These are phyloP conservation scores for Vinca major DNA, from an alignment of 305 asterid species.

Conservation along the genomic window DNA sequence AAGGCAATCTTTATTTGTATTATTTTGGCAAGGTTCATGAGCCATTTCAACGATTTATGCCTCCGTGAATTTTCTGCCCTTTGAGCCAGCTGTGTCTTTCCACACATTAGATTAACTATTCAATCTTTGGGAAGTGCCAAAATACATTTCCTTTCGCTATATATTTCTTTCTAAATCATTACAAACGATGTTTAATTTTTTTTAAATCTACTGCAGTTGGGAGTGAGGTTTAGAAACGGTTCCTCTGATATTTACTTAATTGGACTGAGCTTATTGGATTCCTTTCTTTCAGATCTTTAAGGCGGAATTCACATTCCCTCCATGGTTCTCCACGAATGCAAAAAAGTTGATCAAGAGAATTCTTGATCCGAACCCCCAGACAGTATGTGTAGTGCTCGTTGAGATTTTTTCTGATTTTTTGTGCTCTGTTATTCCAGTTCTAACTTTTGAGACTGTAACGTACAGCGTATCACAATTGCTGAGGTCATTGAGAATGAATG, in stretches of 20 bases:
- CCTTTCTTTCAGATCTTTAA: conserved; percentile 63
- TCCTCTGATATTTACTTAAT: background rate
- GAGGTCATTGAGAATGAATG: conserved; percentile 86
- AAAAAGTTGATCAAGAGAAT: conserved; percentile 84
- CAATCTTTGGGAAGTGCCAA: background rate
- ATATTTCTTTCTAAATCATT: background rate
- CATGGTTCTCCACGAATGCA: conserved; percentile 84
- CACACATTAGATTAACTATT: background rate
- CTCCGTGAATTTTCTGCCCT: background rate
- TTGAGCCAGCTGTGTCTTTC: background rate
- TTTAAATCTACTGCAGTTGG: background rate
- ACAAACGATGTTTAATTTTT: background rate
- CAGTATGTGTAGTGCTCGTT: conserved; percentile 36
- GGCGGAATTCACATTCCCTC: conserved; percentile 83
- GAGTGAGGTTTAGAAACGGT: conserved; percentile 2
- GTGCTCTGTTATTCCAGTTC: background rate
- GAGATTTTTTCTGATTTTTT: background rate
- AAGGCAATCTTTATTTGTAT: background rate
- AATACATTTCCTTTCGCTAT: background rate
- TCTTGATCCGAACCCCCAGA: conserved; percentile 82
- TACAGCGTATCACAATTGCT: conserved; percentile 63
- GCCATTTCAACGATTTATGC: background rate
- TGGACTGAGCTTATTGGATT: conserved; percentile 11
- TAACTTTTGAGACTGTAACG: conserved; percentile 11
- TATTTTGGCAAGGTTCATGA: background rate